Base-by-base conservation (phyloP, 202 grass and related monocot genomes). In the Schoenoplectus tabernaemontani region DNA sequence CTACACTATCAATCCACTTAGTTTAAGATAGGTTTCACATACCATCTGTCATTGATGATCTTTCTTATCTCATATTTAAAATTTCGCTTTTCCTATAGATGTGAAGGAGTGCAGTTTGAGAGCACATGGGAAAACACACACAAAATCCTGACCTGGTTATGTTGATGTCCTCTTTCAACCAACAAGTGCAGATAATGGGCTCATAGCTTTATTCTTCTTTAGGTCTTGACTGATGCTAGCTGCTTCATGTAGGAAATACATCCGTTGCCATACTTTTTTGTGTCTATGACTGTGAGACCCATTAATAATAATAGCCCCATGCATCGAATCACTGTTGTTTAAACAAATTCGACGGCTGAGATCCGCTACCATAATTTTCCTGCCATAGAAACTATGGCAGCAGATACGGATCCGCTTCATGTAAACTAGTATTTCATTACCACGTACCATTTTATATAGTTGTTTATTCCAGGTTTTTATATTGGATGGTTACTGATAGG, bases 51-150 rank as follows among this genome's bases (percentile, higher is more conserved):
- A 9, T 24, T 53, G 43, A 32, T 50, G 44, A 1, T 69, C 13
- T 74, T 53, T 33, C 69, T 74, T 23, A 34, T 74, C 4, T 53
- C 17, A 5, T 46, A 2, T 58, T 48, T 32, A 20, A 62, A 36
- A 4, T 50, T 64, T 9, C 1, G 5, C 4, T 76, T 59, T 30
- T 64, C 16, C 15, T 82, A 76, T 64, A 99, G 92, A 48, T 99
- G 91, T 84, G 87, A 95, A 72, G 90, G 85, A 4, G 64, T 78
- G 24, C 88, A 93, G 34, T 95, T 99, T 83, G 73, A 95, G 79
- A 83, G 82, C 75, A 81, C 84, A 36, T 98, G 96, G 96, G 88
- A 89, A 72, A 95, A 92, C 96, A 95, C 76, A 89, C 88, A 82
- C 67, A 56, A 83, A 91, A 98, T 39, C 84, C 85, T 23, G 91